Conservation (phyloP, 108 stramenopile genomes). For the Skeletonema costatum region DNA sequence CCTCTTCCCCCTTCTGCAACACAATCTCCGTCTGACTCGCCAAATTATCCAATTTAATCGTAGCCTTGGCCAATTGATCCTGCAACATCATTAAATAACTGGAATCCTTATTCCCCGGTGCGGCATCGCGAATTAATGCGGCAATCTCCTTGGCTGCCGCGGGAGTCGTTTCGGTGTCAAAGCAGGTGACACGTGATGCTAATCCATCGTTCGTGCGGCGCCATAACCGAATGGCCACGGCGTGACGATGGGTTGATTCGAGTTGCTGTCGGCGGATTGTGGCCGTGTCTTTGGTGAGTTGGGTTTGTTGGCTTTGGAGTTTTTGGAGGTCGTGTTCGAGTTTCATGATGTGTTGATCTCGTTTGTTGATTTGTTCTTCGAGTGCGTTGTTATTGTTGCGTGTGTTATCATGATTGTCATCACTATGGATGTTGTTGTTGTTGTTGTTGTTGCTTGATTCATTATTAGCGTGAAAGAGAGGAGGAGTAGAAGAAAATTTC, state of each 20-base stretch:
- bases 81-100: constrained; percentile 44
- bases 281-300: constrained; percentile 23
- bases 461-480: background rate
- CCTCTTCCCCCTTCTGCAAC: constrained; percentile 49
- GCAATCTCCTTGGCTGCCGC: constrained; percentile 44
- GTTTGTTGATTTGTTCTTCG: constrained; percentile 28
- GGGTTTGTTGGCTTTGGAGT: constrained; percentile 13
- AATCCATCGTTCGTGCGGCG: constrained; percentile 48
- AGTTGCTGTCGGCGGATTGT: constrained; percentile 38
- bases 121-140: constrained; percentile 43
- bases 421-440: background rate
- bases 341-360: constrained; percentile 30
- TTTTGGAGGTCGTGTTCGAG: constrained; percentile 29
- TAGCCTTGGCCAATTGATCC: constrained; percentile 44
- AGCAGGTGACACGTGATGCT: constrained; percentile 23
- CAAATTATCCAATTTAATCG: constrained; percentile 41
- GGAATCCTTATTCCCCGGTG: constrained; percentile 44
- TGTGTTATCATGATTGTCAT: background rate
- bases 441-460: background rate
- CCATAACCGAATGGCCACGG: constrained; percentile 34
- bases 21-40: constrained; percentile 42
- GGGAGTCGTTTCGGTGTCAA: constrained; percentile 32
- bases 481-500: constrained; percentile 15
- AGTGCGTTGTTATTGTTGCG: constrained; percentile 6
- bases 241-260: constrained; percentile 41